These are phyloP conservation scores for Didymella pinodella DNA, from an alignment of 2,329 filamentous ascomycete species.

Conservation along the genomic window DNA sequence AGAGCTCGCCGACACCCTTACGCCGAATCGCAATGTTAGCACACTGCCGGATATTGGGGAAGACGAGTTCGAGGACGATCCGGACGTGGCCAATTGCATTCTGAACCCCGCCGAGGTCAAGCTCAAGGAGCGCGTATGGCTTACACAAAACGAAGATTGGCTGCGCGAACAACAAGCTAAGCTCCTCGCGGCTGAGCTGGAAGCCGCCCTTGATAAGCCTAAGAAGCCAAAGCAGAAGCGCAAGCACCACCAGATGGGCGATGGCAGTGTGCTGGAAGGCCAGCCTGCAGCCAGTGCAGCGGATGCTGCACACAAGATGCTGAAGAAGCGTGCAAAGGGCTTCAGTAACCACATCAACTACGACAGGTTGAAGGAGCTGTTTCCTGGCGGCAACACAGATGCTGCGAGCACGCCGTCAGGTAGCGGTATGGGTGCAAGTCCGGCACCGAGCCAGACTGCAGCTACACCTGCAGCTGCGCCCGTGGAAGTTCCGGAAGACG, in stretches of 20 bases:
- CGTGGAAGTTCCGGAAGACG: slow-evolving; percentile 18
- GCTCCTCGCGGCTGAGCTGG: slow-evolving; percentile 73
- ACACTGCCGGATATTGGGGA: slow-evolving; percentile 69
- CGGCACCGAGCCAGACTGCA: slow-evolving; percentile 23
- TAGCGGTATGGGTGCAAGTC: slow-evolving; percentile 35
- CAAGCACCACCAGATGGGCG: slow-evolving; percentile 49
- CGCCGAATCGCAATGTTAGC: slow-evolving; percentile 37
- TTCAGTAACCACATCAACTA: slow-evolving; percentile 59
- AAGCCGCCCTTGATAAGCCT: slow-evolving; percentile 59
- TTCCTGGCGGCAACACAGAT: slow-evolving; percentile 34
- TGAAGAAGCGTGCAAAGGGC: slow-evolving; percentile 54
- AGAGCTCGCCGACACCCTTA: slow-evolving; percentile 37
- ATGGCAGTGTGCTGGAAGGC: slow-evolving; percentile 54
- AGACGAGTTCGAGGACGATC: slow-evolving; percentile 87
- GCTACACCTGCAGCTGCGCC: slow-evolving; percentile 16
- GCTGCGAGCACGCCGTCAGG: slow-evolving; percentile 28
- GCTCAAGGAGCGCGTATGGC: slow-evolving; percentile 92
- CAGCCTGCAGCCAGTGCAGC: slow-evolving; percentile 55
- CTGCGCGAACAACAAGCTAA: slow-evolving; percentile 86
- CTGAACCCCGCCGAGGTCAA: slow-evolving; percentile 76
- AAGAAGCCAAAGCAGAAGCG: slow-evolving; percentile 59
- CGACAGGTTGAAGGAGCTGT: slow-evolving; percentile 54
- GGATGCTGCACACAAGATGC: slow-evolving; percentile 56
- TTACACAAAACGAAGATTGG: slow-evolving; percentile 94
- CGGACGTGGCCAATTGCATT: slow-evolving; percentile 82